Evolutionary conservation across 139 green algal species (phyloP), one percentile per base, ranked within the genome.

Genomic region (Dunaliella primolecta): DNA sequence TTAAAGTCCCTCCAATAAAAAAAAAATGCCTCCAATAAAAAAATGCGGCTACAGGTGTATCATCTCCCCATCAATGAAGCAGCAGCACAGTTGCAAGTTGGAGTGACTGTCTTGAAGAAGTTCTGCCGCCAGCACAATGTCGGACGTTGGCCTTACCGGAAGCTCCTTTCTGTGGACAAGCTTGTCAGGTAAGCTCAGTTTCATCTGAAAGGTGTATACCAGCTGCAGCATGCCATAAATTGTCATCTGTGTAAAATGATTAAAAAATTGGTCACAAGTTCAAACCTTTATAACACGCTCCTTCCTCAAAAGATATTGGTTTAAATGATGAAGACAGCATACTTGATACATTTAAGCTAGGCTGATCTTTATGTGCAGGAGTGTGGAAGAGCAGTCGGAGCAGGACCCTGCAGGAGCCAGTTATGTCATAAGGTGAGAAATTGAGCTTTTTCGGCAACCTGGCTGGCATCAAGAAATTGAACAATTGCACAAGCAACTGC

Each of bases 41-140:
- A n/a, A n/a, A n/a, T 79, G n/a, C 72, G 11, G 24, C 31, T 71
- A 27, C 86, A 93, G 88, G 88, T 92, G 36, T 95, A 92, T 81
- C 88, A 95, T 83, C 78, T 93, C 3, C 91, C 92, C 27, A 95
- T 93, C 75, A 83, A 91, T 25, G 82, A 92, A 35, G 91, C 93
- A 15, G 90, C 89, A 25, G 87, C 89, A 23, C 46, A 83, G 30
- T 86, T 95, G 35, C 83, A 82, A 75, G 90, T 95, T 29, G 91
- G 93, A 34, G 83, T 93, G 31, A 95, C 93, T 2, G 90, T 92
- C 38, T 82, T 95, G 2, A 95, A 95, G 82, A 91, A 92, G 83
- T 90, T 93, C 84, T 95, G 93, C 89, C 89, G 93, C 37, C 89
- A 89, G 38, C 92, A 91, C 86, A 78, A 85, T 33, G 55, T 84